These are phyloP conservation scores for Allium fistulosum DNA, from an alignment of 106 monocot species.

Conservation along the genomic window DNA sequence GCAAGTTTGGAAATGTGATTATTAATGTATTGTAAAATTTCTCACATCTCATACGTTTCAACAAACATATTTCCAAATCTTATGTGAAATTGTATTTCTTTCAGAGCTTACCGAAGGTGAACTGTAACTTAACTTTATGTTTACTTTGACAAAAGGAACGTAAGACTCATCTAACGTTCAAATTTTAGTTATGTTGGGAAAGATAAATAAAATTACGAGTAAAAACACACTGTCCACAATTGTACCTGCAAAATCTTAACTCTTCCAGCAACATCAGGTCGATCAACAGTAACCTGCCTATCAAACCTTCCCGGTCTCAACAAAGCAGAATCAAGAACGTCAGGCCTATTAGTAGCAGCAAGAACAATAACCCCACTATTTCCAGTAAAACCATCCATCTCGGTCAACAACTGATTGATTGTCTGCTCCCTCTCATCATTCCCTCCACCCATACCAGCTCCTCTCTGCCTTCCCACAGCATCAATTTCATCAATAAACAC, in stretches of 20 bases:
- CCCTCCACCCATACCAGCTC: constrained; percentile 88
- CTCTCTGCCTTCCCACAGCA: constrained; percentile 92
- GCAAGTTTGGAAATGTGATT: too few species aligned
- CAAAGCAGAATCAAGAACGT: constrained; percentile 88
- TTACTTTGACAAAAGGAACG: too few species aligned
- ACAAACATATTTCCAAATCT: too few species aligned
- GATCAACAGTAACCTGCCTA: constrained; percentile 90
- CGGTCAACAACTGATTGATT: constrained; percentile 95
- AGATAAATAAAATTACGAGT: too few species aligned
- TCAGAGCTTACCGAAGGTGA: too few species aligned
- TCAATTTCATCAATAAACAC: constrained; percentile 99
- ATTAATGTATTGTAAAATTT: too few species aligned
- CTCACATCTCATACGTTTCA: too few species aligned
- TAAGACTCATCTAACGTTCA: too few species aligned
- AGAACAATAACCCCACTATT: constrained; percentile 98
- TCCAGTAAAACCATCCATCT: constrained; percentile 97
- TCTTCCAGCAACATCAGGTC: constrained; percentile 94
- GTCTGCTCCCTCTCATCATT: constrained; percentile 99
- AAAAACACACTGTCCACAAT: too few species aligned
- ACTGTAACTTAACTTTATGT: too few species aligned
- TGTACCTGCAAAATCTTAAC: constrained; percentile 90
- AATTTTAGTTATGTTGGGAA: too few species aligned
- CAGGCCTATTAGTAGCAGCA: constrained; percentile 91
- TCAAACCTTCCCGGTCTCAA: constrained; percentile 91
- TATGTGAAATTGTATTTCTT: too few species aligned